Percentiles rank a stretch among this genome's conserved stretches.
Conservation (phyloP, 352 stramenopile genomes). For the Pythium folliculosum region DNA sequence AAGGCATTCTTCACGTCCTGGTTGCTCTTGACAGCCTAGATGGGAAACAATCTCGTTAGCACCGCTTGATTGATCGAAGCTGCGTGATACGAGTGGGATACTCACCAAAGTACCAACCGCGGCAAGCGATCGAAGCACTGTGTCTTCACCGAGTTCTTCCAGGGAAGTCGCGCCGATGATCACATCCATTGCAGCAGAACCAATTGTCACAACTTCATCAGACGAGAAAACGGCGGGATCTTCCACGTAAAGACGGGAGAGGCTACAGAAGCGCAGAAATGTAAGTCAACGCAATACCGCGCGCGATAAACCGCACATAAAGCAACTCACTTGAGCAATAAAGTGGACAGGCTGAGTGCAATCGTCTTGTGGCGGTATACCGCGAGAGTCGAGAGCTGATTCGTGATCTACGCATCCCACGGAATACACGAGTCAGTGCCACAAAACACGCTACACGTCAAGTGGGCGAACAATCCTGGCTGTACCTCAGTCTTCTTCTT, state of each 20-base stretch:
- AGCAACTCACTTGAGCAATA: slow-evolving; percentile 68
- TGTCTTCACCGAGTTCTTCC: slow-evolving; percentile 75
- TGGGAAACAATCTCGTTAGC: background rate
- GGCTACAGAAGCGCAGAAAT: slow-evolving; percentile 29
- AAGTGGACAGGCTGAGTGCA: slow-evolving; percentile 63
- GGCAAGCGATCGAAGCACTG: slow-evolving; percentile 66
- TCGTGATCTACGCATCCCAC: slow-evolving; percentile 35
- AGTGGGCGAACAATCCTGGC: background rate
- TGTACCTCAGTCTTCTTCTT: slow-evolving; percentile 52
- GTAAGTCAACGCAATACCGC: background rate
- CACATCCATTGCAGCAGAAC: slow-evolving; percentile 51
- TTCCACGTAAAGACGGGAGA: slow-evolving; percentile 44
- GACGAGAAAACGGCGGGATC: slow-evolving; percentile 34
- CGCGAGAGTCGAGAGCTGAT: slow-evolving; percentile 47
- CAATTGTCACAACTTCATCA: slow-evolving; percentile 54
- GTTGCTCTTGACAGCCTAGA: slow-evolving; percentile 43
- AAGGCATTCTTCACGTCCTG: slow-evolving; percentile 50
- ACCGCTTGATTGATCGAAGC: background rate
- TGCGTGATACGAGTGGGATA: slow-evolving; percentile 11
- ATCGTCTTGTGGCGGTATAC: slow-evolving; percentile 64
- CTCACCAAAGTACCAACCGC: slow-evolving; percentile 67
- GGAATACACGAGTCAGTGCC: background rate
- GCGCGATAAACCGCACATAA: background rate
- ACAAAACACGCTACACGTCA: too few relatives aligned
- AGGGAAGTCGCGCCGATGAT: slow-evolving; percentile 54